Conservation (phyloP, 2,329 filamentous ascomycete genomes). For the Penicillium sp. region DNA sequence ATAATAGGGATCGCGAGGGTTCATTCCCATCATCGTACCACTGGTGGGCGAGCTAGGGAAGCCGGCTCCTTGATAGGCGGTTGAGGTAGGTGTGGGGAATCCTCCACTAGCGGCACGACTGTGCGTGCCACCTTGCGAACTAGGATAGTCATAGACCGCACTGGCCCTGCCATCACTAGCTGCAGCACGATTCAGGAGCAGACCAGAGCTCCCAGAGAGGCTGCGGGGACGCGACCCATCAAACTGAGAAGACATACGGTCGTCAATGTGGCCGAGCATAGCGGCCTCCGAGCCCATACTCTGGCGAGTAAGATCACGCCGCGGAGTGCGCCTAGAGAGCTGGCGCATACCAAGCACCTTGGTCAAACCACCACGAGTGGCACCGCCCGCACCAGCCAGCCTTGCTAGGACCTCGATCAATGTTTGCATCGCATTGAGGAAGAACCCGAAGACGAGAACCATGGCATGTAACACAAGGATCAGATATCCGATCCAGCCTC, state of each 20-base stretch:
- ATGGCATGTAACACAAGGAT: slow-evolving; percentile 82
- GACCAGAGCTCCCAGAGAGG: slow-evolving; percentile 60
- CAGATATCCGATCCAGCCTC: slow-evolving; percentile 93
- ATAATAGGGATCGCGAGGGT: slow-evolving; percentile 76
- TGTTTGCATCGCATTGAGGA: slow-evolving; percentile 87
- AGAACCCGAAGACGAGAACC: slow-evolving; percentile 86
- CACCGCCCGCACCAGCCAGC: slow-evolving; percentile 73
- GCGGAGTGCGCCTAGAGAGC: slow-evolving; percentile 68
- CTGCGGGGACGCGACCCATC: slow-evolving; percentile 56
- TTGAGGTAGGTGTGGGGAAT: slow-evolving; percentile 67
- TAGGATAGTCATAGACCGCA: slow-evolving; percentile 54
- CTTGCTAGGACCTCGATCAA: slow-evolving; percentile 83
- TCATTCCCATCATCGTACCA: slow-evolving; percentile 45
- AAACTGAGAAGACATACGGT: slow-evolving; percentile 58
- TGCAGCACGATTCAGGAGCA: slow-evolving; percentile 55
- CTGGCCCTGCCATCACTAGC: slow-evolving; percentile 48
- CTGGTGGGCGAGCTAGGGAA: slow-evolving; percentile 44
- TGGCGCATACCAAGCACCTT: slow-evolving; percentile 91
- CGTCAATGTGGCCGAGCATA: slow-evolving; percentile 70
- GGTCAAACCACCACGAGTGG: slow-evolving; percentile 74
- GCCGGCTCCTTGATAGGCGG: slow-evolving; percentile 66
- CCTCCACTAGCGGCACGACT: slow-evolving; percentile 59
- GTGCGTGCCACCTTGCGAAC: slow-evolving; percentile 46
- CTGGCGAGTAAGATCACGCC: slow-evolving; percentile 65
- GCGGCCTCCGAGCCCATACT: slow-evolving; percentile 80